phyloP scores from a whole-genome alignment of 345 rosid species.

The Limnanthes douglasii region DNA sequence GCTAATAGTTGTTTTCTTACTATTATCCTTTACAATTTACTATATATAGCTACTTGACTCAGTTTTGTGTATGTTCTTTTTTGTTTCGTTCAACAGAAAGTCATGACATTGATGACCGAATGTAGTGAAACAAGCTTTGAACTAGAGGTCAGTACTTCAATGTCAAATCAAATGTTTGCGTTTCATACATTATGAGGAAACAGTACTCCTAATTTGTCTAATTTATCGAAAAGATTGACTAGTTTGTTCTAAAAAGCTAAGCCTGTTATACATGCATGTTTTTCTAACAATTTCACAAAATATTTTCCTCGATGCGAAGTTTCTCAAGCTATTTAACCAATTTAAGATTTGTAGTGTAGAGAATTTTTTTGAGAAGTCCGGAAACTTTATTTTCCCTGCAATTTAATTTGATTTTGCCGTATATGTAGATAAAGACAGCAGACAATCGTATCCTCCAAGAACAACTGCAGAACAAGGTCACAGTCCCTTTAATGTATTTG shows the following conservation, averaged over 20 bases:
- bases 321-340: too few relatives aligned
- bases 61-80: slow-evolving; percentile 4
- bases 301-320: too few relatives aligned
- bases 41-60: neutral
- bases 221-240: neutral
- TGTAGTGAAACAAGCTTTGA: slow-evolving; percentile 95
- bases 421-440: slow-evolving; percentile 79
- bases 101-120: slow-evolving; percentile 83
- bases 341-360: too few relatives aligned
- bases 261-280: too few relatives aligned
- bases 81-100: slow-evolving; percentile 50
- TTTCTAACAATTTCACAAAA: too few relatives aligned
- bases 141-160: slow-evolving; percentile 67
- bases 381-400: slow-evolving; percentile 2
- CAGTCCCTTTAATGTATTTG: slow-evolving; percentile 3
- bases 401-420: slow-evolving; percentile 13
- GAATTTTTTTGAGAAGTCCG: too few relatives aligned
- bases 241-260: slow-evolving; percentile 6
- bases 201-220: neutral
- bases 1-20: too few relatives aligned
- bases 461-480: slow-evolving; percentile 84
- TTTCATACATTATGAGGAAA: too few relatives aligned
- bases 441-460: slow-evolving; percentile 98
- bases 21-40: slow-evolving; percentile 8
- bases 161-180: too few relatives aligned